Percentiles rank a stretch among this genome's conserved stretches.
These are phyloP conservation scores for Opeltia flavorubescens DNA, from an alignment of 495 filamentous ascomycete genomes.

Conservation along the genomic window DNA sequence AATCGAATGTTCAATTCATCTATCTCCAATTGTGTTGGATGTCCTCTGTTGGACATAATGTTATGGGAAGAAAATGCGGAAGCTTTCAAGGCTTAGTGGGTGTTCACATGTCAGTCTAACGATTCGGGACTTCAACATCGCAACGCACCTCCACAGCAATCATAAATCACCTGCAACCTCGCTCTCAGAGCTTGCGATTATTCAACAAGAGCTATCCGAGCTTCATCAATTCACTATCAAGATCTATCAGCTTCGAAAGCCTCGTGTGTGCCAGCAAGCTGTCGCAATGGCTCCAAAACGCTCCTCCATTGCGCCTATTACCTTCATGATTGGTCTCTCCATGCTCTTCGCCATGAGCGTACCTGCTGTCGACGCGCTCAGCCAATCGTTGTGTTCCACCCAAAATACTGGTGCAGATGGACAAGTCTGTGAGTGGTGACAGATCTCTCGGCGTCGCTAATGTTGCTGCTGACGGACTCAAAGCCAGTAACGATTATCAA, in stretches of 20 bases:
- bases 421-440: constrained; percentile 17
- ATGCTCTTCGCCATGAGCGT: constrained; percentile 9
- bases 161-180: too few species aligned
- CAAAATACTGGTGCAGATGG: constrained; percentile 32
- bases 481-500: constrained; percentile 37
- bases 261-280: neutral
- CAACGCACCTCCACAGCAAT: too few species aligned
- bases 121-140: too few species aligned
- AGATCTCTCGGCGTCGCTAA: neutral
- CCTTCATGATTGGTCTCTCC: neutral
- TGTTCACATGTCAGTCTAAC: too few species aligned
- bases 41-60: too few species aligned
- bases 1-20: too few species aligned
- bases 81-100: too few species aligned
- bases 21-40: too few species aligned
- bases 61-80: too few species aligned
- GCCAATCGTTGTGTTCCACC: constrained; percentile 29
- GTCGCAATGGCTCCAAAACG: neutral
- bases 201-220: neutral
- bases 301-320: neutral
- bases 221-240: too few species aligned
- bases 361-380: constrained; percentile 9
- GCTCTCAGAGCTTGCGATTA: too few species aligned
- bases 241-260: neutral
- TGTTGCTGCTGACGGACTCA: neutral